Base-by-base conservation (phyloP, 345 rosid species). In the Psidium guajava region DNA sequence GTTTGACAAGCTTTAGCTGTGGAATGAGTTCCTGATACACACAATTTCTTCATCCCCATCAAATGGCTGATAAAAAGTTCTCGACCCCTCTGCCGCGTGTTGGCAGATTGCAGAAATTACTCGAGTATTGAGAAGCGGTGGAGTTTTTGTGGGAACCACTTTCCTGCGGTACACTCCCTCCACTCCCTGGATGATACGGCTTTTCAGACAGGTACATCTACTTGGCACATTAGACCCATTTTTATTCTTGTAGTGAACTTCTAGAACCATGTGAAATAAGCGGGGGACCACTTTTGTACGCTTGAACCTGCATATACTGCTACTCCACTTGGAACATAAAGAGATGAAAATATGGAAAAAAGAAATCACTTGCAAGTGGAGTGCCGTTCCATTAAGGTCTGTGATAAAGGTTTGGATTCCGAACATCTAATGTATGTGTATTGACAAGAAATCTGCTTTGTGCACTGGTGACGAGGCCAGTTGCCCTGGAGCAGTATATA, bases 131-230 rank as follows among this genome's bases (percentile, higher is more conserved):
- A 90, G 93, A 88, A 95, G 96, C 54, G 98, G 98, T 57, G 98
- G 98, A 85, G 95, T 97, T 25, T 94, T 95, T 90, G 98, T 95
- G 24, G 98, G 98, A 85, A 95, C 96, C 44, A 97, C 98, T 53
- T 95, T 97, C 89, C 96, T 96, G 54, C 92, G 94, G 57, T 91
- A 92, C 88, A 95, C 88, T 87, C 88, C 94, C 42, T 84, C 93
- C 16, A 95, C 93, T 85, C 91, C 98, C 1, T 88, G 89, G 92
- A 83, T 95, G 21, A 44, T 83, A 42, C 91, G 90, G 56, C 92
- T 93, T 82, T 85, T 95, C 64, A 92, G 92, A 89, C 87, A 90
- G 98, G 98, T 97, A 94, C 52, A 83, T 53, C 84, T 55, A 42
- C 57, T 54, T 24, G 50, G 32, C 47, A 2, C 69, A 54, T 15